Evolutionary conservation across 2,329 filamentous ascomycete genomes (phyloP).

Genomic region (Cercospora berteroae): DNA sequence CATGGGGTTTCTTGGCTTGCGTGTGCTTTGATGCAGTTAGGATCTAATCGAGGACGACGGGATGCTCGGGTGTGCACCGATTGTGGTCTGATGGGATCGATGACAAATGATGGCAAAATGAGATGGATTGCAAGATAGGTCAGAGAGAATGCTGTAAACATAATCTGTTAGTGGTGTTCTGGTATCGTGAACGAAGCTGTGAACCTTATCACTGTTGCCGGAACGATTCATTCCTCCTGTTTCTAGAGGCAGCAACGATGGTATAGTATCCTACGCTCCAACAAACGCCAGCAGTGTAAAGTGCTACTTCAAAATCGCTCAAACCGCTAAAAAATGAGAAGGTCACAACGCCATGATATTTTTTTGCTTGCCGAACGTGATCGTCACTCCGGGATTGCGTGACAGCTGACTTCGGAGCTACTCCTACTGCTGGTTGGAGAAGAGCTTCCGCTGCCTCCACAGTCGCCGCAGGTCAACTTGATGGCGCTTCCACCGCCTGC

Average conservation of each 20-base stretch:
- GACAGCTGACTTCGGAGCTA: conserved; percentile 1
- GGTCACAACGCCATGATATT: background rate
- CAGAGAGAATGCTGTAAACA: background rate
- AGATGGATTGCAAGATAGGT: background rate
- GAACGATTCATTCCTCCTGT: background rate
- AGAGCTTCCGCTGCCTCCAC: conserved; percentile 13
- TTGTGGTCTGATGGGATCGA: no score
- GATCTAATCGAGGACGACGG: background rate
- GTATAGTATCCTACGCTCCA: background rate
- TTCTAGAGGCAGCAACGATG: background rate
- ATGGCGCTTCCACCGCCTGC: conserved; percentile 18
- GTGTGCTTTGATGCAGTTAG: background rate
- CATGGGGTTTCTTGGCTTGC: background rate
- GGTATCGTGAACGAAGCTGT: background rate
- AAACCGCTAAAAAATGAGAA: background rate
- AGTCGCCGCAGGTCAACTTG: conserved; percentile 19
- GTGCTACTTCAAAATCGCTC: background rate
- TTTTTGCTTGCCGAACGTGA: background rate
- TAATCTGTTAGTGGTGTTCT: background rate
- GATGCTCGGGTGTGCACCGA: no score
- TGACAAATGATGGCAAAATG: background rate
- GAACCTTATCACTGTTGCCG: background rate
- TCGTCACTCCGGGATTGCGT: conserved; percentile 1
- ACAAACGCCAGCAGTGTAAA: background rate
- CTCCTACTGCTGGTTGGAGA: conserved; percentile 8